A percentile compares a stretch with the other conserved stretches of the same genome.
Evolutionary conservation across 352 stramenopile genomes (phyloP).

Genomic region (Globisporangium cederbergense): DNA sequence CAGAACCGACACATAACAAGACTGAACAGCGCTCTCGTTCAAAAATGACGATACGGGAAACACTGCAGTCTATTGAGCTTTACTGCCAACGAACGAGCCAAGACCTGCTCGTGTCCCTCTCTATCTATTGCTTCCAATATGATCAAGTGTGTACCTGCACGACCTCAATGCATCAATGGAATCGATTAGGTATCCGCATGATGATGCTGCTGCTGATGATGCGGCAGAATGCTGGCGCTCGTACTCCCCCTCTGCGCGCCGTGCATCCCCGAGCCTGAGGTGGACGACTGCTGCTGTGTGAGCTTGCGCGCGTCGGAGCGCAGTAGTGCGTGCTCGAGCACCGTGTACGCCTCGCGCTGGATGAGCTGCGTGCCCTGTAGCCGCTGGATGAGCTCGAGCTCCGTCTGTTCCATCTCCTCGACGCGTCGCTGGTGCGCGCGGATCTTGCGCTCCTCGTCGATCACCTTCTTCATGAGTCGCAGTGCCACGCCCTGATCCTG

Average conservation of each 20-base stretch:
- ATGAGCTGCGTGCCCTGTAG: conserved; percentile 71
- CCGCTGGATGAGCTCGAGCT: conserved; percentile 58
- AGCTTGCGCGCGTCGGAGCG: conserved; percentile 24
- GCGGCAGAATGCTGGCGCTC: background rate
- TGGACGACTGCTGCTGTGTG: background rate
- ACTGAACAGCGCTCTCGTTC: too few species aligned
- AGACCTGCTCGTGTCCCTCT: too few species aligned
- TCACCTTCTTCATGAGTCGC: conserved; percentile 60
- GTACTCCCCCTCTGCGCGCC: background rate
- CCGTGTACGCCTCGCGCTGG: conserved; percentile 67
- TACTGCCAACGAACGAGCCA: too few species aligned
- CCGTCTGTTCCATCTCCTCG: conserved; percentile 63
- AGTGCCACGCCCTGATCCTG: conserved; percentile 48
- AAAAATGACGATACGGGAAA: too few species aligned
- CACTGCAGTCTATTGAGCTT: too few species aligned
- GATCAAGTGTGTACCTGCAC: too few species aligned
- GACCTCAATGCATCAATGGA: too few species aligned
- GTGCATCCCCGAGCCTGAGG: background rate
- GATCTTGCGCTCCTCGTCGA: conserved; percentile 57
- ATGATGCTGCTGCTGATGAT: background rate
- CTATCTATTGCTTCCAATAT: too few species aligned
- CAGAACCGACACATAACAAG: too few species aligned
- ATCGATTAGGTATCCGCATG: background rate
- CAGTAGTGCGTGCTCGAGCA: conserved; percentile 65
- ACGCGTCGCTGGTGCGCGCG: conserved; percentile 50